These are phyloP conservation scores for Penicillium expansum DNA, from an alignment of 2,329 filamentous ascomycete genomes.

Conservation along the genomic window DNA sequence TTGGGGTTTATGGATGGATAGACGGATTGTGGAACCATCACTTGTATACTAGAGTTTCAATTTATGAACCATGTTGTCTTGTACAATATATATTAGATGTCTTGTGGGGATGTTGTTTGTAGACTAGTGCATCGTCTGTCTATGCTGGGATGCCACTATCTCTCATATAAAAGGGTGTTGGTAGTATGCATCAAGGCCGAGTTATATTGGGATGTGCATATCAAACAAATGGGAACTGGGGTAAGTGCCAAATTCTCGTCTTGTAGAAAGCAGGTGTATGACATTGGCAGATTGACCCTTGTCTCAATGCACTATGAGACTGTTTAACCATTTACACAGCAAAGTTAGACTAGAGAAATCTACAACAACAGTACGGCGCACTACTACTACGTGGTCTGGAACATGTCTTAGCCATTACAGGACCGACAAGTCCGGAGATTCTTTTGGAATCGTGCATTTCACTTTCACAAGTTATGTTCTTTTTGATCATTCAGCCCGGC, in stretches of 20 bases:
- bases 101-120: neutral
- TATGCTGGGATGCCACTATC: neutral
- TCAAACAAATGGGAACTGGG: neutral
- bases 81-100: neutral
- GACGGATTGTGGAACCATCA: conserved; percentile 9
- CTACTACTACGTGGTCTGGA: neutral
- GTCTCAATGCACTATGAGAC: neutral
- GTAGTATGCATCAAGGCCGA: too few relatives aligned
- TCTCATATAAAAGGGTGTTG: too few relatives aligned
- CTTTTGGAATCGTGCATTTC: conserved; percentile 22
- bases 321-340: neutral
- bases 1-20: conserved; percentile 7
- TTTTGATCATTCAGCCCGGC: conserved; percentile 41
- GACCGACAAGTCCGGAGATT: conserved; percentile 11
- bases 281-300: neutral
- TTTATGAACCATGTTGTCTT: conserved; percentile 15
- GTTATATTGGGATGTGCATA: too few relatives aligned
- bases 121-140: neutral
- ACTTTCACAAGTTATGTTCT: conserved; percentile 28
- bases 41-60: conserved; percentile 27
- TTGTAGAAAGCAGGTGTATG: neutral
- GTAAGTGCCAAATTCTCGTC: neutral
- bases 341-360: neutral
- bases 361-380: neutral
- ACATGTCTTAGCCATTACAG: conserved; percentile 9